Base-by-base conservation (phyloP, 2,329 filamentous ascomycete species). In the Aureobasidium sp. region DNA sequence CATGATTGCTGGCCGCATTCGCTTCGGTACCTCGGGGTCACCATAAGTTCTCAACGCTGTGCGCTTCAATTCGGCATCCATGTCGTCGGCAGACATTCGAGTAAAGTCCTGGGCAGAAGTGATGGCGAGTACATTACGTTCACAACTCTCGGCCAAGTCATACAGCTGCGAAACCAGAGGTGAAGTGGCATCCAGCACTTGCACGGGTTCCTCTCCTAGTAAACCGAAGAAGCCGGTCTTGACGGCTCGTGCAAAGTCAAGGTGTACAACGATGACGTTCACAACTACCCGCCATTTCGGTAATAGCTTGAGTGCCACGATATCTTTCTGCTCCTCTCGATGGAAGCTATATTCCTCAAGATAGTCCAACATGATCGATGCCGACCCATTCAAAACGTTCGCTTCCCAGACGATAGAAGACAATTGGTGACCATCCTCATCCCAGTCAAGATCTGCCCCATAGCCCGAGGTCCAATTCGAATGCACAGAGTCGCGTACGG, bases 241-340 rank as follows among this genome's bases (percentile, higher is more conserved):
- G 3, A 36, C 58, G 13, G 50, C 63, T 15, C 21, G 39, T 41
- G n/a, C 41, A 39, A 54, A 13, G 37, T 47, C 39, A n/a, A 57
- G 49, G 52, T 64, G 61, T 36, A 64, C 39, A 29, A 64, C 52
- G 30, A 63, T 37, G 21, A 59, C 37, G 25, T 36, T 55, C 11
- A 61, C 29, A 29, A 64, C 63, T 15, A 64, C 57, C 57, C 44
- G 34, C 63, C 61, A 61, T 36, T 58, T 34, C 15, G 63, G 29
- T 15, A 55, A 15, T 37, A 45, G 47, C 39, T 58, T 59, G 42
- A n/a, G n/a, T n/a, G n/a, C n/a, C n/a, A n/a, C n/a, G n/a, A n/a
- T n/a, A n/a, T n/a, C n/a, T n/a, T n/a, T n/a, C n/a, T n/a, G n/a
- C n/a, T n/a, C n/a, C n/a, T n/a, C n/a, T n/a, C n/a, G n/a, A n/a